A percentile compares a stretch with the other conserved stretches of the same genome.
These are phyloP conservation scores for Bisporella sp. DNA, from an alignment of 2,329 filamentous ascomycete species.

Conservation along the genomic window DNA sequence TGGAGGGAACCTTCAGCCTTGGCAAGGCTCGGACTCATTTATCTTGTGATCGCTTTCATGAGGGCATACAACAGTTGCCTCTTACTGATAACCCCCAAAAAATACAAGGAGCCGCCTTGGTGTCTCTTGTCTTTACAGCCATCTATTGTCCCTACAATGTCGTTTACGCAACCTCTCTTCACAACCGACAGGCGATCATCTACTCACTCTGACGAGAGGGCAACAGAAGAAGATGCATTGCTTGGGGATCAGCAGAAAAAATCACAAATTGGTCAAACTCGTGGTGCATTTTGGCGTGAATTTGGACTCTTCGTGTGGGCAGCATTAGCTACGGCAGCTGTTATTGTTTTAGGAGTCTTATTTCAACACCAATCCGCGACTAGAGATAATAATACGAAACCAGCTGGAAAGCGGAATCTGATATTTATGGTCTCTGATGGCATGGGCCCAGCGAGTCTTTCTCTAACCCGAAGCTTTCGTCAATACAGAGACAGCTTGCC, in stretches of 20 bases:
- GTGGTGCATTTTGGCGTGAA: constrained; percentile 62
- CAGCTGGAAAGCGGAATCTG: constrained; percentile 74
- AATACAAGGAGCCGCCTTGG: too few species aligned
- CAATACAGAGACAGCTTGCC: constrained; percentile 70
- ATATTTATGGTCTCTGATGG: constrained; percentile 99
- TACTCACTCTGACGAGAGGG: constrained; percentile 45
- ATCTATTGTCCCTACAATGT: too few species aligned
- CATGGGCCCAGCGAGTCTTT: constrained; percentile 91
- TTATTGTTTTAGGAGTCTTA: constrained; percentile 75
- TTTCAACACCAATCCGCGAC: constrained; percentile 55
- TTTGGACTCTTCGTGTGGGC: constrained; percentile 77
- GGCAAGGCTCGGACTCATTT: too few species aligned
- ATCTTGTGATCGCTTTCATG: too few species aligned
- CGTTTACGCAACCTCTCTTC: constrained; percentile 20
- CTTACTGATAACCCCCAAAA: too few species aligned
- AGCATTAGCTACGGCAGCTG: constrained; percentile 66
- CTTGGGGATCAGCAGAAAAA: constrained; percentile 24
- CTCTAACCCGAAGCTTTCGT: constrained; percentile 77
- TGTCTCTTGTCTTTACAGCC: too few species aligned
- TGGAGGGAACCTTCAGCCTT: too few species aligned
- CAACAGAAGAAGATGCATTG: constrained; percentile 37
- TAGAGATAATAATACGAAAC: constrained; percentile 26
- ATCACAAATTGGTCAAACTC: constrained; percentile 20
- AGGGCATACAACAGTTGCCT: too few species aligned
- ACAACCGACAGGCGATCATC: constrained; percentile 40